A percentile compares a stretch with the other conserved stretches of the same genome.
Evolutionary conservation across 1,284 basidiomycete genomes (phyloP).

Genomic region (Ceratobasidium sp.): DNA sequence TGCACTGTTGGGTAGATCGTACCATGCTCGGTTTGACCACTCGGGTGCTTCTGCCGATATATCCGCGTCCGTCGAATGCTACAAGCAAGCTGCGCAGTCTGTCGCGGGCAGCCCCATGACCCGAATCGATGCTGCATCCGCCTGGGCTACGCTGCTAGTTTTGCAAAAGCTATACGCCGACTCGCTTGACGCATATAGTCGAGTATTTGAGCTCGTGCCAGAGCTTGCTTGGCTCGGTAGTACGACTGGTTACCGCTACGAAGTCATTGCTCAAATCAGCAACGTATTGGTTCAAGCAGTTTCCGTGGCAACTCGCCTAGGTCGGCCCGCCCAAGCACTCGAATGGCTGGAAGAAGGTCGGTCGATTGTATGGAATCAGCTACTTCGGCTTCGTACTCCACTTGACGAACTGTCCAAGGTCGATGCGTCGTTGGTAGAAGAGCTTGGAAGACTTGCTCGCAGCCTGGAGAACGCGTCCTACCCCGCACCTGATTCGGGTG

Average conservation of each 20-base stretch:
- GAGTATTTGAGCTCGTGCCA: constrained; percentile 13
- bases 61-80: not conserved
- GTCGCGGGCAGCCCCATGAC: not conserved
- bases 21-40: not conserved
- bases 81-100: not conserved
- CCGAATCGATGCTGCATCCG: not conserved
- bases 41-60: not conserved
- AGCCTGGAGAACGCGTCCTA: not conserved
- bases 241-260: constrained; percentile 4
- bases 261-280: not conserved
- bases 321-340: constrained; percentile 46
- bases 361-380: constrained; percentile 54
- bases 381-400: constrained; percentile 18
- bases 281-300: not conserved
- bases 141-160: not conserved
- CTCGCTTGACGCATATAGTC: constrained; percentile 13
- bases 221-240: constrained; percentile 17
- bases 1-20: not conserved
- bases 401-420: constrained; percentile 42
- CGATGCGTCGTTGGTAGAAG: not conserved
- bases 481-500: too few species aligned
- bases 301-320: not conserved
- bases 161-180: not conserved
- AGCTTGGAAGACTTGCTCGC: not conserved
- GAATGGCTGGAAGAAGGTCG: constrained; percentile 53